Conservation (phyloP, 257 asterid species). For the Penstemon davidsonii region DNA sequence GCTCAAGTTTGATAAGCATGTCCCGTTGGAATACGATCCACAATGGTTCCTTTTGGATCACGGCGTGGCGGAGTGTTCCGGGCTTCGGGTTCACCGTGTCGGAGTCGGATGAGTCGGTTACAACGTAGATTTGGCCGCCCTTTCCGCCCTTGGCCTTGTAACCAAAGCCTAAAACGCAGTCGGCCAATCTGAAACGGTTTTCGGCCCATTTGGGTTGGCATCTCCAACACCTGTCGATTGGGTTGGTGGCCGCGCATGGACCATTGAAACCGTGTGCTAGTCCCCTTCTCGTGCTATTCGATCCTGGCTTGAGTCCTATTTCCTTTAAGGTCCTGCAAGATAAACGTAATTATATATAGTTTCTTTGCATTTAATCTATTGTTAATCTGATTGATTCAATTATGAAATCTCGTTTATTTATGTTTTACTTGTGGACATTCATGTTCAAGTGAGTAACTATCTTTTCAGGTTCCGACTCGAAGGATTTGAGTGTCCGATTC, state of each 20-base stretch:
- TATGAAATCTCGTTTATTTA: too few species aligned
- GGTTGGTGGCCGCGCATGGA: slow-evolving; percentile 57
- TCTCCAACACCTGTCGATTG: slow-evolving; percentile 75
- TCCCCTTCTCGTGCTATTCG: slow-evolving; percentile 39
- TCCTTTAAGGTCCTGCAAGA: slow-evolving; percentile 28
- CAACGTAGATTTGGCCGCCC: slow-evolving; percentile 44
- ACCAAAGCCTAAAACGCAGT: slow-evolving; percentile 64
- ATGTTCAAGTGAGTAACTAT: slow-evolving; percentile 30
- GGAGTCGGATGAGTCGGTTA: slow-evolving; percentile 46
- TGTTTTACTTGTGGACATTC: slow-evolving; percentile 31
- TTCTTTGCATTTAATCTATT: too few species aligned
- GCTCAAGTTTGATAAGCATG: slow-evolving; percentile 42
- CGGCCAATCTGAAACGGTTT: slow-evolving; percentile 54
- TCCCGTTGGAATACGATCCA: slow-evolving; percentile 49
- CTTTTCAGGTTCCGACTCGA: slow-evolving; percentile 35
- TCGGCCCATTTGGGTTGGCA: slow-evolving; percentile 59
- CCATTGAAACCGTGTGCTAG: slow-evolving; percentile 24
- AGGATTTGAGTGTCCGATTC: slow-evolving; percentile 34
- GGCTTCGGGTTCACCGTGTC: slow-evolving; percentile 38
- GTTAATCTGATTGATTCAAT: too few species aligned
- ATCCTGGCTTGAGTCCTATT: not conserved
- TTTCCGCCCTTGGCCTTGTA: slow-evolving; percentile 53
- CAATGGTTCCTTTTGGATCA: slow-evolving; percentile 49
- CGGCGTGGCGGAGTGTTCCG: slow-evolving; percentile 62
- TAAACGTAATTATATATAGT: not conserved